phyloP scores from a whole-genome alignment of 1,139 yeast genomes.

The Hyphopichia pseudoburtonii region DNA sequence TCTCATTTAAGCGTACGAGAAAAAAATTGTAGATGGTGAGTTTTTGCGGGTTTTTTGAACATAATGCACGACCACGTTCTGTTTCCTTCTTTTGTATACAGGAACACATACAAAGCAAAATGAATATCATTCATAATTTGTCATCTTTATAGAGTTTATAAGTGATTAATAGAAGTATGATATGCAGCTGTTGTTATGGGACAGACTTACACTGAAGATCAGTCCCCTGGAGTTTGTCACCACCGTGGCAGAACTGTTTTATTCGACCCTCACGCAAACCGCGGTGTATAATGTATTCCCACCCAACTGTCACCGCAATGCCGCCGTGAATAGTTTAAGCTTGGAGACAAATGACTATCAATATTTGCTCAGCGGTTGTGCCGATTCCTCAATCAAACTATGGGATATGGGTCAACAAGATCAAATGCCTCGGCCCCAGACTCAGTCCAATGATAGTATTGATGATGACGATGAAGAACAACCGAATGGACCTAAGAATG shows the following conservation, averaged over 20 bases:
- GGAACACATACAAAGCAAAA: no score
- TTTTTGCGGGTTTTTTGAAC: no score
- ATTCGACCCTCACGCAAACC: conserved; percentile 27
- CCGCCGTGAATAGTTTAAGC: conserved; percentile 65
- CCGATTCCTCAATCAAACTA: conserved; percentile 68
- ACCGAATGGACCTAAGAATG: not conserved
- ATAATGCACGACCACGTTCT: no score
- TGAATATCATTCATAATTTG: no score
- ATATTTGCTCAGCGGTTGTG: conserved; percentile 69
- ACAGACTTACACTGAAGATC: conserved; percentile 29
- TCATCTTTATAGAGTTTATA: no score
- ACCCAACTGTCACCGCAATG: conserved; percentile 35
- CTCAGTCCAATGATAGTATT: conserved; percentile 16
- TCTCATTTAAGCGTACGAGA: no score
- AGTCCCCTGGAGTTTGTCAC: conserved; percentile 36
- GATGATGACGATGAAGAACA: conserved; percentile 7
- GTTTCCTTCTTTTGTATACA: no score
- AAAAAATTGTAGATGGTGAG: no score
- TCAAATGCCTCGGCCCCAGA: no score
- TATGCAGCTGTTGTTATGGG: conserved; percentile 43
- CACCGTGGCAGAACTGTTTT: conserved; percentile 41
- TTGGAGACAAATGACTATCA: conserved; percentile 54
- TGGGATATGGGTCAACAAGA: conserved; percentile 49
- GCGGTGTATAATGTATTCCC: conserved; percentile 34
- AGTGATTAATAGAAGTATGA: conserved; percentile 4